These are phyloP conservation scores for Fraxinus anomala DNA, from an alignment of 257 asterid genomes.

Conservation along the genomic window DNA sequence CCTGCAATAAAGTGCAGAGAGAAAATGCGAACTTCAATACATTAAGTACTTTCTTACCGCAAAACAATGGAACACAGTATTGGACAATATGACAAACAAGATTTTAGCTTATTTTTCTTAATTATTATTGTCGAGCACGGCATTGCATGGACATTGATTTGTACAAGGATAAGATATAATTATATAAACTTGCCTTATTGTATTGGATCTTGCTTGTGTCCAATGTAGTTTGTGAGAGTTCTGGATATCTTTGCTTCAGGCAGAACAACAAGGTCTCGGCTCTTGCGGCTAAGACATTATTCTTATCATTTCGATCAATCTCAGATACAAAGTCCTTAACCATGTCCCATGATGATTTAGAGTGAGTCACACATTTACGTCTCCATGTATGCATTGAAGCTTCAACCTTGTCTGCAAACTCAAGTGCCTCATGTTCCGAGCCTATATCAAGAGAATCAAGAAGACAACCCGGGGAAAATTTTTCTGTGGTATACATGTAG, in stretches of 20 bases:
- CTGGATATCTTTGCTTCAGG: constrained; percentile 51
- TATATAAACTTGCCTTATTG: constrained; percentile 37
- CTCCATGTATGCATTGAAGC: constrained; percentile 88
- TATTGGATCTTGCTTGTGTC: constrained; percentile 52
- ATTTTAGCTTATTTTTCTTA: not conserved
- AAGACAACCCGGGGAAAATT: constrained; percentile 63
- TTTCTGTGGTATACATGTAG: constrained; percentile 61
- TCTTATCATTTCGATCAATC: constrained; percentile 45
- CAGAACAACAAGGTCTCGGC: constrained; percentile 42
- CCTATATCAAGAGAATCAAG: constrained; percentile 60
- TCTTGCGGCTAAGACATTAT: constrained; percentile 41
- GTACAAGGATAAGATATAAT: not conserved
- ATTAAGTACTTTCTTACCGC: not conserved
- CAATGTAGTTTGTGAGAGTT: constrained; percentile 53
- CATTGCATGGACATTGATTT: not conserved
- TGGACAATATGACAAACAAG: not conserved
- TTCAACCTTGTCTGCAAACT: constrained; percentile 82
- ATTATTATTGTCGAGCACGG: no score
- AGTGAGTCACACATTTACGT: constrained; percentile 57
- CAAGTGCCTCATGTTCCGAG: constrained; percentile 85
- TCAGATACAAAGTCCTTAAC: constrained; percentile 64
- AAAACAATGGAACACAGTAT: not conserved
- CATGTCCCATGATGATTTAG: constrained; percentile 86
- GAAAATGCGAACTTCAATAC: not conserved
- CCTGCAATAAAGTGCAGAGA: constrained; percentile 16